Conservation (phyloP, 192 early-diverging fungal species). For the Backusella morwellensis region DNA sequence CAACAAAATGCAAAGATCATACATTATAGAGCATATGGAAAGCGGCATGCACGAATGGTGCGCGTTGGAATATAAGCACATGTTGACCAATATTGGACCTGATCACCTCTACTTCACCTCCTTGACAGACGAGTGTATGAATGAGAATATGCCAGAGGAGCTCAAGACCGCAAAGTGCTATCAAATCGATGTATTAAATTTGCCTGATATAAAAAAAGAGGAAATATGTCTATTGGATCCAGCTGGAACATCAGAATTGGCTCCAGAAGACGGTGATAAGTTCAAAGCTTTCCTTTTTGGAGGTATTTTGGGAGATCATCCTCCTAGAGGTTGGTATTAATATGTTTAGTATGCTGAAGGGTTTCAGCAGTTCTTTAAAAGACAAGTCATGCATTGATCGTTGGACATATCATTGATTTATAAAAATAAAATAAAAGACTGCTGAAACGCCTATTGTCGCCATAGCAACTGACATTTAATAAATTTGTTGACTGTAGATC, state of each 20-base stretch:
- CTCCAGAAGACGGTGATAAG: conserved; percentile 61
- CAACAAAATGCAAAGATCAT: conserved; percentile 28
- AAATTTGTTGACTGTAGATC: conserved; percentile 32
- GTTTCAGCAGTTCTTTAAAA: too few relatives aligned
- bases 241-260: conserved; percentile 48
- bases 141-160: conserved; percentile 37
- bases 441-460: background rate
- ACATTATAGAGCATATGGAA: conserved; percentile 80
- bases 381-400: too few relatives aligned
- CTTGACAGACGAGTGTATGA: conserved; percentile 48
- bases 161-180: conserved; percentile 48
- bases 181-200: conserved; percentile 46
- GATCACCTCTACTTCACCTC: conserved; percentile 61
- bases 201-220: conserved; percentile 45
- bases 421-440: too few relatives aligned
- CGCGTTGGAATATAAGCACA: conserved; percentile 74
- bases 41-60: conserved; percentile 72
- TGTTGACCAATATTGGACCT: conserved; percentile 58
- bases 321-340: conserved; percentile 48
- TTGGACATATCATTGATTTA: too few relatives aligned
- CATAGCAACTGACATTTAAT: background rate
- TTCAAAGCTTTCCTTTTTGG: conserved; percentile 82
- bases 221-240: conserved; percentile 76
- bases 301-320: conserved; percentile 74
- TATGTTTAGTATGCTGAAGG: background rate